phyloP scores from a whole-genome alignment of 192 early-diverging fungal species.

The Coemansia sp. region DNA sequence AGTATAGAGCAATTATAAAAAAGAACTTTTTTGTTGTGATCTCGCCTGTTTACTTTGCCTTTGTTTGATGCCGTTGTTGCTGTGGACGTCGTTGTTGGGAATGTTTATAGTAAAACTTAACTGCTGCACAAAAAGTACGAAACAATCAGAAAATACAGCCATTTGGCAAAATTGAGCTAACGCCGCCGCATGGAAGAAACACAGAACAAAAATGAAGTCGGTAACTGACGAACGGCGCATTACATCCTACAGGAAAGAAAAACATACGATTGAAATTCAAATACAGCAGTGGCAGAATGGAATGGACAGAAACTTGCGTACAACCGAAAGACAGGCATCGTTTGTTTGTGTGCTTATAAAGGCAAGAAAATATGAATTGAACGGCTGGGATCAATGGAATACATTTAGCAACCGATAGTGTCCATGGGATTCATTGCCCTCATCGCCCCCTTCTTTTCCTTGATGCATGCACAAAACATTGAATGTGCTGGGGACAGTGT shows the following conservation, averaged over 20 bases:
- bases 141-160: neutral
- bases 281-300: neutral
- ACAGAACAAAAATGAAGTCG: neutral
- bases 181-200: neutral
- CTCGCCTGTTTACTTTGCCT: neutral
- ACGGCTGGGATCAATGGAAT: slow-evolving; percentile 1
- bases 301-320: neutral
- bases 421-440: slow-evolving; percentile 9
- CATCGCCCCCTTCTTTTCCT: neutral
- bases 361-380: neutral
- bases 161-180: slow-evolving; percentile 3
- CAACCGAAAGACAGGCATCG: neutral
- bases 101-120: neutral
- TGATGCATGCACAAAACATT: neutral
- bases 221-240: neutral
- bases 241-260: neutral
- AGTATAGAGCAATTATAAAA: neutral
- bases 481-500: neutral
- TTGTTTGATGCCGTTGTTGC: neutral
- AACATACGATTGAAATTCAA: neutral
- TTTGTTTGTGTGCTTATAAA: slow-evolving; percentile 12
- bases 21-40: neutral
- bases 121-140: neutral
- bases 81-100: neutral
- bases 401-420: slow-evolving; percentile 3